phyloP scores from a whole-genome alignment of 306 rosid species.

The Casuarina cunninghamiana region DNA sequence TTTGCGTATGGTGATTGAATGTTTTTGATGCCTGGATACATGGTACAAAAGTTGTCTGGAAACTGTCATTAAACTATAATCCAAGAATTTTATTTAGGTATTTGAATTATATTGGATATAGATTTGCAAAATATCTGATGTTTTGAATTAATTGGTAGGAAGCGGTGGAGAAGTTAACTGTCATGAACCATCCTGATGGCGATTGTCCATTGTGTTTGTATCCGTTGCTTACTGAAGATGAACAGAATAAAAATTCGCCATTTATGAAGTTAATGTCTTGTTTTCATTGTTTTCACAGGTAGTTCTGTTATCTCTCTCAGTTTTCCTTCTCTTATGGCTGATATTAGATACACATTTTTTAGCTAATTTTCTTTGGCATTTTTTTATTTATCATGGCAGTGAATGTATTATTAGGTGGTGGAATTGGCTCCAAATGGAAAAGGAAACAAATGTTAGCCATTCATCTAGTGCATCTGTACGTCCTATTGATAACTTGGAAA shows the following conservation, averaged over 20 bases:
- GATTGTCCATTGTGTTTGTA: constrained; percentile 80
- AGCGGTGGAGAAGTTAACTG: constrained; percentile 74
- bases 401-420: constrained; percentile 86
- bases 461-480: constrained; percentile 30
- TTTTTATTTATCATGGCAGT: constrained; percentile 45
- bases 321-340: background rate
- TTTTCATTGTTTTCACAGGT: constrained; percentile 91
- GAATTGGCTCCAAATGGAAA: constrained; percentile 60
- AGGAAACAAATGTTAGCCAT: constrained; percentile 34
- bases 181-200: constrained; percentile 92
- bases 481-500: constrained; percentile 27
- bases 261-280: constrained; percentile 93
- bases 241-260: constrained; percentile 46
- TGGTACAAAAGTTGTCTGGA: background rate
- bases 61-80: background rate
- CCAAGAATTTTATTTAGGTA: constrained; percentile 2
- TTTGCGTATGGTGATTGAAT: background rate
- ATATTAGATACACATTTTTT: constrained; percentile 1
- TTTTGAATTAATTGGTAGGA: constrained; percentile 51
- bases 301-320: background rate
- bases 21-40: background rate
- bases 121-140: background rate
- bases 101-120: constrained; percentile 3
- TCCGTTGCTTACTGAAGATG: constrained; percentile 61
- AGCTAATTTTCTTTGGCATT: constrained; percentile 5